These are phyloP conservation scores for Colletotrichum incanum DNA, from an alignment of 2,329 filamentous ascomycete genomes.

Conservation along the genomic window DNA sequence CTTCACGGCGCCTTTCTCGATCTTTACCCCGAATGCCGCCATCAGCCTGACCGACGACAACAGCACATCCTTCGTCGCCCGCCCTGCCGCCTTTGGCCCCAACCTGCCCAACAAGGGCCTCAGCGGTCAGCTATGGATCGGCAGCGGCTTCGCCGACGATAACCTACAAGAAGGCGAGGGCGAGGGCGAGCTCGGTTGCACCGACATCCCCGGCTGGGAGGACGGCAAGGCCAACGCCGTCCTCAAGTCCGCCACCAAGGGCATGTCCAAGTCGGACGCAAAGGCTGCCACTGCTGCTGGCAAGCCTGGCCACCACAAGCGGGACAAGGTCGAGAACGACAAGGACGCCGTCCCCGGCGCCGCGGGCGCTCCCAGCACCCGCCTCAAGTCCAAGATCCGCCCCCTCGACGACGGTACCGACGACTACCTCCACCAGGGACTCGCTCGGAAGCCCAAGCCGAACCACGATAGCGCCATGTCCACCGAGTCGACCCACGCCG, in stretches of 20 bases:
- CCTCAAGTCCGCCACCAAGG: conserved; percentile 58
- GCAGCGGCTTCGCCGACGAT: conserved; percentile 91
- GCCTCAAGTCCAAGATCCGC: conserved; percentile 49
- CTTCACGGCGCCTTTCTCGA: conserved; percentile 83
- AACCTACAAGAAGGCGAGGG: conserved; percentile 73
- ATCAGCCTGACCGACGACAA: conserved; percentile 99
- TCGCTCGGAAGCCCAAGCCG: conserved; percentile 51
- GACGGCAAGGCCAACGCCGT: conserved; percentile 68
- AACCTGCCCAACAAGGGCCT: conserved; percentile 81
- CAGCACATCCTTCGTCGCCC: conserved; percentile 94
- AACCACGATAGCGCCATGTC: conserved; percentile 54
- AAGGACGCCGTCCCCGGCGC: conserved; percentile 52
- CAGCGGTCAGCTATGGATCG: conserved; percentile 93
- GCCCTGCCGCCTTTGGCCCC: conserved; percentile 94
- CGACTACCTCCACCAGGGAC: conserved; percentile 80
- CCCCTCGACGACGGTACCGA: conserved; percentile 80
- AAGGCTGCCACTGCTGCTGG: conserved; percentile 48
- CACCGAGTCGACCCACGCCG: conserved; percentile 75
- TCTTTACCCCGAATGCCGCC: conserved; percentile 95
- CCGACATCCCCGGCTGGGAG: conserved; percentile 92
- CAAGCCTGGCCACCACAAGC: conserved; percentile 55
- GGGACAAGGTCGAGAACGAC: conserved; percentile 48
- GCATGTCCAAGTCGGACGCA: conserved; percentile 45
- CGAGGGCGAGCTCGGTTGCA: conserved; percentile 93
- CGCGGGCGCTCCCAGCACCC: conserved; percentile 45